A percentile compares a stretch with the other conserved stretches of the same genome.
phyloP scores from a whole-genome alignment of 352 stramenopile genomes.

The Globisporangium paroecandrum region DNA sequence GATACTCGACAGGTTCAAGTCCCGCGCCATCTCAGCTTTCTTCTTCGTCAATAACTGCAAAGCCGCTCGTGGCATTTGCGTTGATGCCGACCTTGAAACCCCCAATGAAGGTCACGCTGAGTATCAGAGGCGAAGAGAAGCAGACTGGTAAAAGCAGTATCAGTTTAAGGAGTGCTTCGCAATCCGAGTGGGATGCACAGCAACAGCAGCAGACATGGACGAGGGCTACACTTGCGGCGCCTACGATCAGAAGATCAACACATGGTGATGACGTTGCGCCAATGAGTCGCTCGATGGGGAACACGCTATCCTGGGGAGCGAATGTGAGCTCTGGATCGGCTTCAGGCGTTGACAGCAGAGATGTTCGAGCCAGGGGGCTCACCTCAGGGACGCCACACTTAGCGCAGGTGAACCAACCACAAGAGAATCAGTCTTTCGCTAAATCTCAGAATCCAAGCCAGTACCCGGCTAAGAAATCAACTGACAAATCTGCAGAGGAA shows the following conservation, averaged over 20 bases:
- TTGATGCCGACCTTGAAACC: conserved; percentile 9
- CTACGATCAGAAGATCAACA: not conserved
- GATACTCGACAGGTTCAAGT: not conserved
- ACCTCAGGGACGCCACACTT: not conserved
- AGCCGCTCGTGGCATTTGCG: not conserved
- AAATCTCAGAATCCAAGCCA: not conserved
- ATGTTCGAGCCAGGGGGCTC: not conserved
- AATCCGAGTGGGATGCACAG: not conserved
- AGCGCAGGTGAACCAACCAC: not conserved
- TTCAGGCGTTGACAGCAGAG: not conserved
- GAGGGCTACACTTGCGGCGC: not conserved
- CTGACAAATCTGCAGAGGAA: not conserved
- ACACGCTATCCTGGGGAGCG: not conserved
- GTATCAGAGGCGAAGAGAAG: not conserved
- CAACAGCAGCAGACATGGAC: not conserved
- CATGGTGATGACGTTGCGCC: not conserved
- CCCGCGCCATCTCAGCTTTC: not conserved
- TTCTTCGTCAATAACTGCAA: not conserved
- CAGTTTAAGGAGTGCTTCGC: not conserved
- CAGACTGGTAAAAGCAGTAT: not conserved
- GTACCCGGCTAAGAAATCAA: not conserved
- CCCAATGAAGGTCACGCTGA: conserved; percentile 11
- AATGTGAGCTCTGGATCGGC: not conserved
- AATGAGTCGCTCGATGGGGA: not conserved
- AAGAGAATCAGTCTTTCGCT: not conserved